Percentiles rank a stretch among this genome's conserved stretches.
phyloP scores from a whole-genome alignment of 768 basidiomycete species.

The Amanita pallidorosea region DNA sequence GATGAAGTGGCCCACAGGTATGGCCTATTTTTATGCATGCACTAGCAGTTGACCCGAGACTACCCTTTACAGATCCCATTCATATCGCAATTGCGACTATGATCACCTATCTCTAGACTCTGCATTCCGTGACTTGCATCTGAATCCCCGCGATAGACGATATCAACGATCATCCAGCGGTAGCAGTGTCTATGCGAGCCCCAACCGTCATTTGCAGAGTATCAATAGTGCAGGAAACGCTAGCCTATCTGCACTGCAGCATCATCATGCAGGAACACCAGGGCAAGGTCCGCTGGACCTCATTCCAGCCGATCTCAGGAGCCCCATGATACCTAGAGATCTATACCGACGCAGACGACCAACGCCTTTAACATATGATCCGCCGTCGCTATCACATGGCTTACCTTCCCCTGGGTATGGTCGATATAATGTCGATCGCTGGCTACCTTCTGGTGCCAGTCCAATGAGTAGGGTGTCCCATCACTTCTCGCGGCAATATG shows the following conservation, averaged over 20 bases:
- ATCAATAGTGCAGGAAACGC: too few relatives aligned
- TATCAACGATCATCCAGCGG: neutral
- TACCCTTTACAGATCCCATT: neutral
- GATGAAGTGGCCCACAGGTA: neutral
- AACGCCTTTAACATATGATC: neutral
- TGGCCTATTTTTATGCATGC: neutral
- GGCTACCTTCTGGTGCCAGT: neutral
- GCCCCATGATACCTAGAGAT: neutral
- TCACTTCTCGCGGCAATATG: neutral
- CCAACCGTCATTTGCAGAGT: neutral
- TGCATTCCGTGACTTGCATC: neutral
- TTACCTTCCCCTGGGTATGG: neutral
- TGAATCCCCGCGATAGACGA: neutral
- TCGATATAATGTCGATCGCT: neutral
- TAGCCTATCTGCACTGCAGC: too few relatives aligned
- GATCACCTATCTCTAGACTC: neutral
- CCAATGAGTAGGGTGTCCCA: neutral
- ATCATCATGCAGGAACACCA: neutral
- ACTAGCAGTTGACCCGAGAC: neutral
- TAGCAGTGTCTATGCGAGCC: neutral
- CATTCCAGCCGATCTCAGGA: neutral
- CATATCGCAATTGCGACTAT: neutral
- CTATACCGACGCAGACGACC: neutral
- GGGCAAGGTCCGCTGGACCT: neutral
- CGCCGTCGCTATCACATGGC: neutral